Evolutionary conservation across 2,329 filamentous ascomycete genomes (phyloP).

Genomic region (Lasiodiplodia sp.): DNA sequence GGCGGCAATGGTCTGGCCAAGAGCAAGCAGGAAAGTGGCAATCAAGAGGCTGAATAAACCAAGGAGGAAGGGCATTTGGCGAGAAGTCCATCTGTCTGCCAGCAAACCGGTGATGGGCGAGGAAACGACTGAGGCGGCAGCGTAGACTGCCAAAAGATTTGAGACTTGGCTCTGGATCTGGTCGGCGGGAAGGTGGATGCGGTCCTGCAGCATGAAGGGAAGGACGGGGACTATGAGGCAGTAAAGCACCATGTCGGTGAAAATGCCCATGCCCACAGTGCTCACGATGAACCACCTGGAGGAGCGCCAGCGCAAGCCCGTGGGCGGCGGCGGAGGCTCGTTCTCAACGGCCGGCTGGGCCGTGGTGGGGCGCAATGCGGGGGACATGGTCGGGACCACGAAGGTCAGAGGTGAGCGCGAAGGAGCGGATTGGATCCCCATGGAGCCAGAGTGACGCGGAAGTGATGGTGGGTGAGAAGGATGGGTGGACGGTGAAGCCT

Average conservation of each 20-base stretch:
- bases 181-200: conserved; percentile 56
- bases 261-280: conserved; percentile 64
- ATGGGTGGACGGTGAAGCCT: neutral
- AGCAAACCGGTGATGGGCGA: conserved; percentile 62
- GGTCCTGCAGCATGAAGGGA: conserved; percentile 63
- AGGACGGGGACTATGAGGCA: conserved; percentile 65
- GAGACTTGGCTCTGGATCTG: conserved; percentile 63
- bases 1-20: conserved; percentile 57
- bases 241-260: conserved; percentile 67
- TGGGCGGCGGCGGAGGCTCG: conserved; percentile 18
- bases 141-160: conserved; percentile 62
- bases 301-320: conserved; percentile 61
- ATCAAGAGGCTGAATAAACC: conserved; percentile 61
- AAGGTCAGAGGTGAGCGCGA: conserved; percentile 23
- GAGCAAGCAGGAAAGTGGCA: conserved; percentile 63
- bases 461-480: neutral
- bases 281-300: conserved; percentile 65
- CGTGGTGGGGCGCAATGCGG: conserved; percentile 25
- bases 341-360: neutral
- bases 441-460: neutral
- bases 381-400: conserved; percentile 28
- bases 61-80: conserved; percentile 65
- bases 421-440: conserved; percentile 29
- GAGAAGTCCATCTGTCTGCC: conserved; percentile 59
- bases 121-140: conserved; percentile 60